Evolutionary conservation across 306 rosid species (phyloP), one percentile per base, ranked within the genome.

Genomic region (Crotalaria pallida): DNA sequence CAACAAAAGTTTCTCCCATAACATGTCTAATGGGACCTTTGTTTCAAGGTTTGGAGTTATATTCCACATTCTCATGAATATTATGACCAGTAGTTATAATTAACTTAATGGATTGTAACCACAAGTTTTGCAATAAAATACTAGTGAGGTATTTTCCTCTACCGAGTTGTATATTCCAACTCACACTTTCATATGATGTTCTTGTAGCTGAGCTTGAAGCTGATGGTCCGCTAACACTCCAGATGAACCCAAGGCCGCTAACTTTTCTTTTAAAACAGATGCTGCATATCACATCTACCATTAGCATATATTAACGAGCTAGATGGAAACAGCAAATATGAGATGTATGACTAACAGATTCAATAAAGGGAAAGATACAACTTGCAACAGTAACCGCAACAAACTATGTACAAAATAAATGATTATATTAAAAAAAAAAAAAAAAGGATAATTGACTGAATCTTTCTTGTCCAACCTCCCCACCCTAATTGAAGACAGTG

Each of bases 191-290:
- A 79, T 63, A 74, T 89, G 86, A 86, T 95, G 96, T 69, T 95
- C 99, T 82, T 95, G 99, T 53, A 95, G 78, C 75, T 91, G 97
- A 24, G 99, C 92, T 82, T 95, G 99, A 83, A 95, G 99, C 77
- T 95, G 99, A 82, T 95, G 99, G 17, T 95, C 99, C 2, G 97
- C 99, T 81, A 91, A 81, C 65, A 91, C 87, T 80, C 99, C 99
- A 80, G 99, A 91, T 52, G 99, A 83, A 67, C 99, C 99, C 89
- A 95, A 72, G 69, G 92, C 78, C 19, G 89, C 72, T 71, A 95
- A 89, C 61, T 95, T 95, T 83, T 95, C 99, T 79, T 89, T 95
- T 79, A 91, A 84, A 67, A 86, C 86, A 79, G 99, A 95, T 55
- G 97, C 99, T 95, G 96, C 81, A 83, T 71, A 75, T 71, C 6